Conservation (phyloP, 1,284 basidiomycete genomes). For the Heliocybe sulcata region DNA sequence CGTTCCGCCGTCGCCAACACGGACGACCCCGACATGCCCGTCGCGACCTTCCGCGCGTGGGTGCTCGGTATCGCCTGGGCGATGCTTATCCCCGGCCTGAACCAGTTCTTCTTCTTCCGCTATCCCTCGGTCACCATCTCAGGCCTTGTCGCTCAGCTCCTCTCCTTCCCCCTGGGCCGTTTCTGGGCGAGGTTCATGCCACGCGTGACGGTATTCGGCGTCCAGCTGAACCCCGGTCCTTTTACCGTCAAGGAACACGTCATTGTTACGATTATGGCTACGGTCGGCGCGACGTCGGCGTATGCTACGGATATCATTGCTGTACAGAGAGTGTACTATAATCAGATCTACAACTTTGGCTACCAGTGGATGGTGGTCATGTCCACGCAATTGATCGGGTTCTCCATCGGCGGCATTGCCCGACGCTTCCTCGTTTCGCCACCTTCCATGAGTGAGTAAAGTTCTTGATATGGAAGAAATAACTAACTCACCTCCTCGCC, state of each 20-base stretch:
- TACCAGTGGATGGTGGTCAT: constrained; percentile 80
- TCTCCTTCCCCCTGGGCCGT: constrained; percentile 60
- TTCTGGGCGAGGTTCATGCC: constrained; percentile 53
- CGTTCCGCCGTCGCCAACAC: constrained; percentile 71
- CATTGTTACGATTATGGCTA: constrained; percentile 71
- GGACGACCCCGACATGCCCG: constrained; percentile 59
- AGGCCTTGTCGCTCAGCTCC: constrained; percentile 52
- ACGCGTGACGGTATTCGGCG: constrained; percentile 47
- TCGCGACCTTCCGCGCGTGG: constrained; percentile 61
- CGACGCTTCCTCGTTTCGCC: constrained; percentile 80
- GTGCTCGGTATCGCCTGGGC: constrained; percentile 49
- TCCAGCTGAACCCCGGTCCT: constrained; percentile 60
- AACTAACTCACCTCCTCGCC: constrained; percentile 2
- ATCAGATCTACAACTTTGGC: constrained; percentile 55
- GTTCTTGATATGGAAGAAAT: neutral
- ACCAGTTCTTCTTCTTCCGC: constrained; percentile 65
- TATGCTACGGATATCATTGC: constrained; percentile 75
- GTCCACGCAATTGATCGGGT: constrained; percentile 83
- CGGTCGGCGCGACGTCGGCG: constrained; percentile 52
- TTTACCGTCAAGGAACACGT: constrained; percentile 72
- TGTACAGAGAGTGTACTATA: constrained; percentile 67
- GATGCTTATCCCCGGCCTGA: constrained; percentile 46
- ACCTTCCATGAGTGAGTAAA: constrained; percentile 67
- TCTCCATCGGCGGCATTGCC: constrained; percentile 80
- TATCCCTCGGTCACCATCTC: constrained; percentile 47